Conservation (phyloP, 805 yeast genomes). For the Hyphopichia homilentoma region DNA sequence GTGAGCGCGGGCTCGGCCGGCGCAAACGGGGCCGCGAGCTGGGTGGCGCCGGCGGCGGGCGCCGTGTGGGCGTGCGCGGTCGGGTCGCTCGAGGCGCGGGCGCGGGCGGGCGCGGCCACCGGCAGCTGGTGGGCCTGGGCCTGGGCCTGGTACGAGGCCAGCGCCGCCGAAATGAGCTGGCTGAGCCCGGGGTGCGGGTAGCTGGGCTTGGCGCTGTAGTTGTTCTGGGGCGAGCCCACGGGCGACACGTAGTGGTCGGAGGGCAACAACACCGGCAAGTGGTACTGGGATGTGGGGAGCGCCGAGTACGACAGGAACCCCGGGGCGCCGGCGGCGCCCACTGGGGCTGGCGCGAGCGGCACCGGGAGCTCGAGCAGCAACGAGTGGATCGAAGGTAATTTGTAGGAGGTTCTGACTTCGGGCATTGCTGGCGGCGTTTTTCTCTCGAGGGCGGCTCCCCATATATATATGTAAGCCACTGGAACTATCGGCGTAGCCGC, state of each 20-base stretch:
- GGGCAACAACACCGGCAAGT: background rate
- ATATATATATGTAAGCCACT: no score
- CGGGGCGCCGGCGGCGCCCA: background rate
- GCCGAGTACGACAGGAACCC: background rate
- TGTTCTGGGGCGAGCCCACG: no score
- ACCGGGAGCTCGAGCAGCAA: constrained; percentile 31
- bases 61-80: background rate
- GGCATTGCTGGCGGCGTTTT: no score
- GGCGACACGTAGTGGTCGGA: background rate
- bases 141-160: no score
- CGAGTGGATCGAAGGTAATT: constrained; percentile 33
- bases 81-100: constrained; percentile 5
- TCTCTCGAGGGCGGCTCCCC: background rate
- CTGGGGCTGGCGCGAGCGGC: background rate
- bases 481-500: background rate
- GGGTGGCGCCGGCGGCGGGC: background rate
- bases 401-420: constrained; percentile 5
- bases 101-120: constrained; percentile 1
- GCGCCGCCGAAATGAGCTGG: no score
- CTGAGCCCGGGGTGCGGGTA: no score
- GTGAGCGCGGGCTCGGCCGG: background rate
- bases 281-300: background rate
- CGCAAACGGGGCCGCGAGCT: background rate
- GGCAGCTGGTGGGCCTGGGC: constrained; percentile 1
- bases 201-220: no score